Evolutionary conservation across 176 grass and related monocot genomes (phyloP), one percentile per base, ranked within the genome.

Genomic region (Neostapfia colusana): DNA sequence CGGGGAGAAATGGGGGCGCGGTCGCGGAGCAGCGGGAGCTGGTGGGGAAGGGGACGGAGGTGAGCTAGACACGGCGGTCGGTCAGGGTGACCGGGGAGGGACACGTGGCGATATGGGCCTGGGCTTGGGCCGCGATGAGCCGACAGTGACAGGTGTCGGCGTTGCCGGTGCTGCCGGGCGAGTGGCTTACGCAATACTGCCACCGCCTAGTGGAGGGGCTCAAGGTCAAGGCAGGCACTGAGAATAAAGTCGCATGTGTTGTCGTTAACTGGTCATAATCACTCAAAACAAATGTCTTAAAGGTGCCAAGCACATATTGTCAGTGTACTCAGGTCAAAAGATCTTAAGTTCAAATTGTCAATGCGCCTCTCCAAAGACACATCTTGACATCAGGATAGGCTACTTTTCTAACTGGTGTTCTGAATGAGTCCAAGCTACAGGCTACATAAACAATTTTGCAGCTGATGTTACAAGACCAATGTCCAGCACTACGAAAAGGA

Each of bases 21-120:
- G 67, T 66, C 57, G 34, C 10, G 24, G 26, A 35, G 74, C 11
- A 20, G 62, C 41, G 71, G 69, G 27, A 67, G 67, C 24, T 13
- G 58, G 66, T 35, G 3, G 20, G 39, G n/a, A 42, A 14, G 39
- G 10, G 37, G 37, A 18, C 10, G 62, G 37, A 21, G 63, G 63
- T 15, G 56, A n/a, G 28, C 3, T 1, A 45, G 69, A 18, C 45
- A 15, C 44, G 39, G 50, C 8, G 69, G 48, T 67, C 44, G 50
- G 40, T 35, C 45, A 11, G 64, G 49, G 2, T 35, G 23, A 18
- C 6, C 1, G 8, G 26, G 73, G 63, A 0, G 6, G 16, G 51
- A 20, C 72, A 44, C 72, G 79, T 81, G 75, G 66, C 66, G 10
- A 0, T 9, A n/a, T 38, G 77, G 63, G 69, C 60, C 25, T 57